Evolutionary conservation across 805 yeast species (phyloP), one percentile per base, ranked within the genome.

Genomic region (Candida ortonii): DNA sequence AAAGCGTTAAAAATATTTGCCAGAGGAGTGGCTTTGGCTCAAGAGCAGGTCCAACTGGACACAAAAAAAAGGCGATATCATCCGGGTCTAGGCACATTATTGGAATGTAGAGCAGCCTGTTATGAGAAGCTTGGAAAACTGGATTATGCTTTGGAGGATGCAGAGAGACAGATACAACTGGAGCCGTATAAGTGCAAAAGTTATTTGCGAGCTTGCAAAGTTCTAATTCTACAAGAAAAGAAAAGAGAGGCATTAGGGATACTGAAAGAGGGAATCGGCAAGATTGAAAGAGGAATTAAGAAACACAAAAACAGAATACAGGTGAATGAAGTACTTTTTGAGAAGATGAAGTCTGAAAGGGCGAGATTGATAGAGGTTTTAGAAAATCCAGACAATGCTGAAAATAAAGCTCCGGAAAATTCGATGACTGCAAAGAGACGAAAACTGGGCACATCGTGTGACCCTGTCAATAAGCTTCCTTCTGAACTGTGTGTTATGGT

Each of bases 151-250:
- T 52, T 63, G 18, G 38, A 41, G 16, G 77, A 71, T 36, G 69
- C 69, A 0, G 45, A 55, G 19, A 43, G 35, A 22, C 43, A 70
- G 26, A 47, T 67, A 3, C 39, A 41, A 10, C 13, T 61, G 3
- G 73, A 71, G 22, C 77, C 76, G 0, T 44, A 65, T 16, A 60
- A 70, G 12, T 69, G 74, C 49, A 73, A 71, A 47, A 76, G 76
- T 1, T 72, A 73, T 42, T 52, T 74, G 22, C 46, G 80, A 22
- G 50, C 55, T 3, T 64, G 68, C 3, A 73, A 71, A 44, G 41
- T 71, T 3, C 47, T 61, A 15, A 10, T 40, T 16, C 33, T 39
- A 7, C 35, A 49, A 24, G 54, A 55, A 1, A 46, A 57, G 14
- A 48, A 59, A 3, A 18, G 44, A 1, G 67, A 64, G 13, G 70